Evolutionary conservation across 257 asterid species (phyloP).

Genomic region (Solanum chaucha): DNA sequence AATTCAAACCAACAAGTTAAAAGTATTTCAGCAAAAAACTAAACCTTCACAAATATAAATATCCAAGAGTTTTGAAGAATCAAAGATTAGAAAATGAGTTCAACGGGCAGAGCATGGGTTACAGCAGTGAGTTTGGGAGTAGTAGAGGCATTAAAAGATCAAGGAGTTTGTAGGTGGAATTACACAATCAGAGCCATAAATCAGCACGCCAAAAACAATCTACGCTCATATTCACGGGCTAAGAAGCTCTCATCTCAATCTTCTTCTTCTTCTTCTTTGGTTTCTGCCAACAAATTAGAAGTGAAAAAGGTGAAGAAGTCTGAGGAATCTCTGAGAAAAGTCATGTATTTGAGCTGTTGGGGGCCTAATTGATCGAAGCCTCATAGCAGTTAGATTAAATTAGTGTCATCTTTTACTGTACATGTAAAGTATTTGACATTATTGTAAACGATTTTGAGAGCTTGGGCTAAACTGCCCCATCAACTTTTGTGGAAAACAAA

Average conservation of each 20-base stretch:
- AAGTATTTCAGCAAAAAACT: not conserved
- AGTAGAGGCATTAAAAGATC: slow-evolving; percentile 17
- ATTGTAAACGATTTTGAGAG: not conserved
- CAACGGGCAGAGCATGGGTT: slow-evolving; percentile 17
- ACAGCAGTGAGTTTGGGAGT: slow-evolving; percentile 5
- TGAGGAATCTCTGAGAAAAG: slow-evolving; percentile 19
- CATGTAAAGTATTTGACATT: not conserved
- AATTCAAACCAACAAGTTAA: not conserved
- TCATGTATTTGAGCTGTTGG: slow-evolving; percentile 25
- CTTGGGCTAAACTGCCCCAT: not conserved
- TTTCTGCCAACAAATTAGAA: not conserved
- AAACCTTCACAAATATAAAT: no score
- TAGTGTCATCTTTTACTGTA: not conserved
- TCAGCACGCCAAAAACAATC: slow-evolving; percentile 5
- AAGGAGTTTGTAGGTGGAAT: slow-evolving; percentile 16
- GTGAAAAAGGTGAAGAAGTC: not conserved
- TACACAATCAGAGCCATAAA: not conserved
- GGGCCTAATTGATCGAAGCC: slow-evolving; percentile 9
- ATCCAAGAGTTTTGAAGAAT: not conserved
- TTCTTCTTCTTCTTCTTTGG: not conserved
- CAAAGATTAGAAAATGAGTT: not conserved
- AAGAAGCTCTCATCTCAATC: not conserved
- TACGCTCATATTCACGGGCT: not conserved
- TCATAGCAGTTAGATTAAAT: not conserved
- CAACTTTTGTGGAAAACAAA: not conserved